Conservation (phyloP, 1,284 basidiomycete species). For the Fomitopsis schrenkii region DNA sequence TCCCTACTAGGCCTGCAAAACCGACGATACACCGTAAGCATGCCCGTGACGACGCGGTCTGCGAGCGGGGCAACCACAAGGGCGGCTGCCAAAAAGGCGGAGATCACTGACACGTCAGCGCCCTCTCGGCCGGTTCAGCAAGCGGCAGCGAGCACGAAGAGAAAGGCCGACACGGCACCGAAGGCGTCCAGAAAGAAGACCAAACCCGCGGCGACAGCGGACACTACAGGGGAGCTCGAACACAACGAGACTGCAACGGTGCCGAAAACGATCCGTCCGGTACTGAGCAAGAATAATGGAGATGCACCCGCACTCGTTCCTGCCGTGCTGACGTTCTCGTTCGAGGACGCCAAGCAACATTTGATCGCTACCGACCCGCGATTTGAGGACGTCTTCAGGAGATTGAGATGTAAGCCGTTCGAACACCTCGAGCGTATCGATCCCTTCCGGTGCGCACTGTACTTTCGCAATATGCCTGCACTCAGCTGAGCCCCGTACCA, state of each 20-base stretch:
- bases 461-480: neutral
- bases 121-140: neutral
- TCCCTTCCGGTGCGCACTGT: conserved; percentile 58
- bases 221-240: neutral
- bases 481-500: conserved; percentile 9
- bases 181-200: conserved; percentile 14
- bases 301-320: conserved; percentile 42
- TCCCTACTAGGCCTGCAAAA: neutral
- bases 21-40: neutral
- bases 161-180: conserved; percentile 13
- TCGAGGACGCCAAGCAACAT: conserved; percentile 71
- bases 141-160: conserved; percentile 15
- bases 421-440: conserved; percentile 68
- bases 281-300: conserved; percentile 1
- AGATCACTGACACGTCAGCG: neutral
- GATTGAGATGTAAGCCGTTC: conserved; percentile 70
- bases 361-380: conserved; percentile 65
- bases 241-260: neutral
- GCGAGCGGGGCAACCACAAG: conserved; percentile 21
- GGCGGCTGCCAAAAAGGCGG: conserved; percentile 7
- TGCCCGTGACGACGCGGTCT: conserved; percentile 39
- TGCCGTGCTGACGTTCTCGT: conserved; percentile 68
- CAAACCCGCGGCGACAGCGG: neutral
- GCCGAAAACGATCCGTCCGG: neutral
- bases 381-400: conserved; percentile 66